Evolutionary conservation across 805 yeast genomes (phyloP).

Genomic region (Saturnispora saitoi): DNA sequence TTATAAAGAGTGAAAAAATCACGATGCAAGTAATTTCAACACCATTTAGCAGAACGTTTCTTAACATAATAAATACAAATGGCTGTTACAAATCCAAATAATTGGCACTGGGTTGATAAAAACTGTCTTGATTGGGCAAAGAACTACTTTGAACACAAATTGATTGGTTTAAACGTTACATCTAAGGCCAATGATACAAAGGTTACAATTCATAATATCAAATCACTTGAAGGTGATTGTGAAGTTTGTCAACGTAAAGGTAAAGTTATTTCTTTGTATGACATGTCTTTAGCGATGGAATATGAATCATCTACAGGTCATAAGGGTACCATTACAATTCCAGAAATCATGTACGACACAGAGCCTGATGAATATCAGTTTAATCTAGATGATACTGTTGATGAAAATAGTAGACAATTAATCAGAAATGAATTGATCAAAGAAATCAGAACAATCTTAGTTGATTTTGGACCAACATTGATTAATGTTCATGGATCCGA

Average conservation of each 20-base stretch:
- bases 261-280: conserved; percentile 86
- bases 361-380: conserved; percentile 82
- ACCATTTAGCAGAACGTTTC: too few species aligned
- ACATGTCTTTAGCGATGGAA: conserved; percentile 55
- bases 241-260: conserved; percentile 97
- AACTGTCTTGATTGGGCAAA: conserved; percentile 91
- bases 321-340: conserved; percentile 69
- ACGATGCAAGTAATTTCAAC: too few species aligned
- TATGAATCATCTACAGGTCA: conserved; percentile 11
- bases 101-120: conserved; percentile 99
- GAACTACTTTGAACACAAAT: conserved; percentile 56
- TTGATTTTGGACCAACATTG: conserved; percentile 68
- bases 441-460: conserved; percentile 49
- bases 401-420: conserved; percentile 41
- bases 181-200: conserved; percentile 27
- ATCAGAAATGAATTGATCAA: conserved; percentile 55
- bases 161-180: conserved; percentile 37
- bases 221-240: conserved; percentile 84
- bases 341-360: conserved; percentile 91
- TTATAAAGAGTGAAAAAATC: not conserved
- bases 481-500: conserved; percentile 71
- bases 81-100: conserved; percentile 96
- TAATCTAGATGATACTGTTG: conserved; percentile 53
- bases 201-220: conserved; percentile 36
- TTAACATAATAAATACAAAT: conserved; percentile 29